Conservation (phyloP, 2,329 filamentous ascomycete species). For the Phaeosphaeria sp. region DNA sequence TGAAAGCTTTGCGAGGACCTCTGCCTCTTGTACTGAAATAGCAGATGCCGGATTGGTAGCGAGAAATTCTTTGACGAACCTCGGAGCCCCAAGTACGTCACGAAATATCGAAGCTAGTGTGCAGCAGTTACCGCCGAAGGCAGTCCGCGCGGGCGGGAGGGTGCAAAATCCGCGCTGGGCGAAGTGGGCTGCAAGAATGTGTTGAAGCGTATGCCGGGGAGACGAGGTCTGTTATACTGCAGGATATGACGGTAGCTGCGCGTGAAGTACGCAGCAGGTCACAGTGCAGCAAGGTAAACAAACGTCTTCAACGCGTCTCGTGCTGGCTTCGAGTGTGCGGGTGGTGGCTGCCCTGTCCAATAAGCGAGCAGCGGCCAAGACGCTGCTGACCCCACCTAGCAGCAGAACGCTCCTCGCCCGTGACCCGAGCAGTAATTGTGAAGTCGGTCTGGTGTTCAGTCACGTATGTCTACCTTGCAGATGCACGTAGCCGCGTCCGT, state of each 20-base stretch:
- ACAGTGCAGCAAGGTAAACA: slow-evolving; percentile 17
- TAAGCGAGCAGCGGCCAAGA: slow-evolving; percentile 19
- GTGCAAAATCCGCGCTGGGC: slow-evolving; percentile 1
- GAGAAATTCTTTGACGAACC: slow-evolving; percentile 27
- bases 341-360: slow-evolving; percentile 10
- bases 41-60: neutral
- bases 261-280: neutral
- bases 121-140: slow-evolving; percentile 2
- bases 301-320: slow-evolving; percentile 27
- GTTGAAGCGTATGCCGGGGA: neutral
- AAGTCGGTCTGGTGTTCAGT: neutral
- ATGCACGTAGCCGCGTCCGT: neutral
- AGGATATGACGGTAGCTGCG: neutral
- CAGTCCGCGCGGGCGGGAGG: slow-evolving; percentile 6
- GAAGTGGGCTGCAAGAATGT: neutral
- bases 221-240: neutral
- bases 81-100: slow-evolving; percentile 37
- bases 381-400: slow-evolving; percentile 18
- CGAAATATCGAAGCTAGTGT: slow-evolving; percentile 3
- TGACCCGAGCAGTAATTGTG: neutral
- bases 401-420: slow-evolving; percentile 9
- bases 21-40: slow-evolving; percentile 3
- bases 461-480: neutral
- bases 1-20: neutral
- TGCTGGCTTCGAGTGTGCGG: slow-evolving; percentile 16